These are phyloP conservation scores for Coemansia sp. DNA, from an alignment of 192 early-diverging fungal genomes.

Conservation along the genomic window DNA sequence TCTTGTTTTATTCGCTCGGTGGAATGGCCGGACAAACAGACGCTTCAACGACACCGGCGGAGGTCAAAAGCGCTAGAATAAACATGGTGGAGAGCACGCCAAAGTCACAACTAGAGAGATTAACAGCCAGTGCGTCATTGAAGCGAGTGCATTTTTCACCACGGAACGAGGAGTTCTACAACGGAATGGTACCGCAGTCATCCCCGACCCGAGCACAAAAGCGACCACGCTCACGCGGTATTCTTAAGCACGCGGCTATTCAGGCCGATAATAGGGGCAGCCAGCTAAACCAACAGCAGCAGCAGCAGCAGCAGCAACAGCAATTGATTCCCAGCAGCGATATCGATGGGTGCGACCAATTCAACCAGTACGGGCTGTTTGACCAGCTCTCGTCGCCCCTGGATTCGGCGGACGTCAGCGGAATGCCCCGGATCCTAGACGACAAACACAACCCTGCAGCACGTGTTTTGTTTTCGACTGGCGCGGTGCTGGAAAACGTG, in stretches of 20 bases:
- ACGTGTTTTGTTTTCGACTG: conserved; percentile 1
- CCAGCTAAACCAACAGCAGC: neutral
- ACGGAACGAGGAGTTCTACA: conserved; percentile 38
- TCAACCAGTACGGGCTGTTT: conserved; percentile 9
- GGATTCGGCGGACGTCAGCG: neutral
- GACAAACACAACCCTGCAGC: neutral
- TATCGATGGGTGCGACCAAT: conserved; percentile 11
- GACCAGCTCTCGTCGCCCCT: conserved; percentile 15
- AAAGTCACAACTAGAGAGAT: conserved; percentile 1
- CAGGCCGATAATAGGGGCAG: too few relatives aligned
- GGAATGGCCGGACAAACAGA: neutral
- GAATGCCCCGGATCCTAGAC: neutral
- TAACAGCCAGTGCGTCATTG: conserved; percentile 13
- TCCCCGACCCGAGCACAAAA: conserved; percentile 41
- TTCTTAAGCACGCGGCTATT: conserved; percentile 29
- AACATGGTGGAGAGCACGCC: neutral
- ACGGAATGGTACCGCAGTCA: conserved; percentile 39
- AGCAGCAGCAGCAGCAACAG: neutral
- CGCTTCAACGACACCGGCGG: neutral
- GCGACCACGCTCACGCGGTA: conserved; percentile 34
- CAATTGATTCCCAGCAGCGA: conserved; percentile 16
- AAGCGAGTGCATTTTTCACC: conserved; percentile 52
- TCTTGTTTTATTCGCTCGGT: neutral
- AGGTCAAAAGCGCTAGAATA: neutral
- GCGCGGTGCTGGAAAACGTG: neutral